Evolutionary conservation across 2,329 filamentous ascomycete species (phyloP).

Genomic region (Lasiodiplodia hormozganensis): DNA sequence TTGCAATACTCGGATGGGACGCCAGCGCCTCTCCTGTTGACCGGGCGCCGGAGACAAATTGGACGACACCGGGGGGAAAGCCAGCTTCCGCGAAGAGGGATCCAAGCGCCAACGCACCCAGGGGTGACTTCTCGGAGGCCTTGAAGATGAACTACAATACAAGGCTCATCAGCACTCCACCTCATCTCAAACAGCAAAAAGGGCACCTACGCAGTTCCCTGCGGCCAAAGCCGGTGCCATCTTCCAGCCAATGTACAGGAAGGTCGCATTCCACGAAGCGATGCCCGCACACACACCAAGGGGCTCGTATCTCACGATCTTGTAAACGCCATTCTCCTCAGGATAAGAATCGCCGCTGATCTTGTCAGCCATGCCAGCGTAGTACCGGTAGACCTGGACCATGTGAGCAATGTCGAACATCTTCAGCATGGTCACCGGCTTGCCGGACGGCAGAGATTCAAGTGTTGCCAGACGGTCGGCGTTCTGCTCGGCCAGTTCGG

Average conservation of each 20-base stretch:
- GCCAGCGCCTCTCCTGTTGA: slow-evolving; percentile 79
- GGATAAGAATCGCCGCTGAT: slow-evolving; percentile 86
- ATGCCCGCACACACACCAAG: slow-evolving; percentile 86
- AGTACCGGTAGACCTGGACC: slow-evolving; percentile 85
- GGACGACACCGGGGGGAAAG: slow-evolving; percentile 80
- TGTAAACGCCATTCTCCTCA: slow-evolving; percentile 77
- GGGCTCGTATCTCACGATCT: slow-evolving; percentile 82
- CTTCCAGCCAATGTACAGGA: slow-evolving; percentile 74
- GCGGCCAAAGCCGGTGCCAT: slow-evolving; percentile 84
- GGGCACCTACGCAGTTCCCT: slow-evolving; percentile 72
- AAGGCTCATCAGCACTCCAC: not conserved
- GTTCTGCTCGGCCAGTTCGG: slow-evolving; percentile 81
- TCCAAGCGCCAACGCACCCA: slow-evolving; percentile 65
- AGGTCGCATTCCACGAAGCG: slow-evolving; percentile 75
- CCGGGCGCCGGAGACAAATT: slow-evolving; percentile 73
- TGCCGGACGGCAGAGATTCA: slow-evolving; percentile 88
- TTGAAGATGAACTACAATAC: slow-evolving; percentile 68
- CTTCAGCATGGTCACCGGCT: slow-evolving; percentile 64
- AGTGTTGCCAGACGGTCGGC: slow-evolving; percentile 76
- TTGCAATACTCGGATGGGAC: slow-evolving; percentile 74
- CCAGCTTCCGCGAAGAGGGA: slow-evolving; percentile 81
- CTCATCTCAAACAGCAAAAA: slow-evolving; percentile 60
- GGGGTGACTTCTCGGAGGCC: slow-evolving; percentile 77
- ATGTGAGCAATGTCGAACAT: slow-evolving; percentile 49
- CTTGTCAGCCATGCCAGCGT: slow-evolving; percentile 92